Conservation (phyloP, 495 filamentous ascomycete genomes). For the Daldinia grandis region DNA sequence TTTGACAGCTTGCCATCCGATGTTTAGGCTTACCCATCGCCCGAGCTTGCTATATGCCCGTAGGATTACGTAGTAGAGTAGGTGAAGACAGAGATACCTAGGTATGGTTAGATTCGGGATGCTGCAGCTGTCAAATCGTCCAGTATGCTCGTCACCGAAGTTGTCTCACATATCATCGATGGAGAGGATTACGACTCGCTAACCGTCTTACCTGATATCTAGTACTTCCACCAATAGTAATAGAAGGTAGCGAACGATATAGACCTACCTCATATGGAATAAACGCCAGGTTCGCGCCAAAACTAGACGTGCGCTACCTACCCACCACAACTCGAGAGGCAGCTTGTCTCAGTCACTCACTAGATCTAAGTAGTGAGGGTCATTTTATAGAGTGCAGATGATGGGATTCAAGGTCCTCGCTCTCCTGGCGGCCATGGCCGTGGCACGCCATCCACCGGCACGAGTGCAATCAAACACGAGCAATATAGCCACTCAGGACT, state of each 20-base stretch:
- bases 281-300: not conserved
- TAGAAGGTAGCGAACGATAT: not conserved
- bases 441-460: slow-evolving; percentile 16
- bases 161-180: not conserved
- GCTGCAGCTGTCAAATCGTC: not conserved
- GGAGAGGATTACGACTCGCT: not conserved
- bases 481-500: slow-evolving; percentile 24
- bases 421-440: slow-evolving; percentile 7
- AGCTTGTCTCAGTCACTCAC: not conserved
- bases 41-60: slow-evolving; percentile 3
- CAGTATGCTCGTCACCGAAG: not conserved
- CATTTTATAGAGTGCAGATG: not conserved
- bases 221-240: not conserved
- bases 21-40: slow-evolving; percentile 13
- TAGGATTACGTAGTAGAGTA: not conserved
- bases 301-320: not conserved
- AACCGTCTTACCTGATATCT: not conserved
- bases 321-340: not conserved
- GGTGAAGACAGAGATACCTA: too few relatives aligned
- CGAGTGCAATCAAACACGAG: slow-evolving; percentile 27
- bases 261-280: slow-evolving; percentile 1
- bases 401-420: slow-evolving; percentile 15
- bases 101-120: not conserved
- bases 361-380: not conserved
- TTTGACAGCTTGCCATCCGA: slow-evolving; percentile 27